Evolutionary conservation across 192 early-diverging fungal genomes (phyloP), one percentile per base, ranked within the genome.

Genomic region (Geranomyces michiganensis): DNA sequence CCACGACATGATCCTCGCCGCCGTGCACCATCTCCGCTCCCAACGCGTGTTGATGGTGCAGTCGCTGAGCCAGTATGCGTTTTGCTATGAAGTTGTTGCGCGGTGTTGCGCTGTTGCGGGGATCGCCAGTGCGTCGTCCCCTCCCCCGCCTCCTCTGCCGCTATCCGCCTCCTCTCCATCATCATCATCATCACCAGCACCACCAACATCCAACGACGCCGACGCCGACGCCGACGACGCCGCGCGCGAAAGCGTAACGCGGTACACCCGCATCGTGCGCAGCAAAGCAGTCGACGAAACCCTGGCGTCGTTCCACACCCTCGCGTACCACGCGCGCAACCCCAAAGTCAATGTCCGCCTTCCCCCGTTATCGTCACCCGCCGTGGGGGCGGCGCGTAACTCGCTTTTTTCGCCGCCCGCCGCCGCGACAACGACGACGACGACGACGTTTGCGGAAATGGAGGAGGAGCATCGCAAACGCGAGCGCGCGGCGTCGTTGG

Each of bases 41-140:
- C 92, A 93, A 69, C 85, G 94, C 29, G 77, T 95, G 32, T 81
- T 82, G 13, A 90, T 92, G 86, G 93, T 95, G n/a, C 93, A 95
- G 77, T 90, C 90, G 1, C 70, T 90, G 43, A 69, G 81, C 48
- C 93, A 95, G 80, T 95, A 88, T 82, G 88, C 85, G 24, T 93
- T 92, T 71, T 92, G 91, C 76, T 92, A 95, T 68, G 91, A 94
- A 67, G 88, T 92, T 1, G 76, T 92, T 63, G 59, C 33, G 45
- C 65, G 73, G 14, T 65, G 17, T 10, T 36, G 68, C 0, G 68
- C 29, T 0, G 32, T 70, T 17, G 22, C 51, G 19, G 51, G 51
- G 4, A 26, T 53, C 24, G n/a, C 51, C 6, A n/a, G n/a, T n/a
- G 19, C 51, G 7, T 53, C 51, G 24, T 24, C 36, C 3, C 36